Conservation (phyloP, 768 basidiomycete species). For the Candolleomyces eurysporus region DNA sequence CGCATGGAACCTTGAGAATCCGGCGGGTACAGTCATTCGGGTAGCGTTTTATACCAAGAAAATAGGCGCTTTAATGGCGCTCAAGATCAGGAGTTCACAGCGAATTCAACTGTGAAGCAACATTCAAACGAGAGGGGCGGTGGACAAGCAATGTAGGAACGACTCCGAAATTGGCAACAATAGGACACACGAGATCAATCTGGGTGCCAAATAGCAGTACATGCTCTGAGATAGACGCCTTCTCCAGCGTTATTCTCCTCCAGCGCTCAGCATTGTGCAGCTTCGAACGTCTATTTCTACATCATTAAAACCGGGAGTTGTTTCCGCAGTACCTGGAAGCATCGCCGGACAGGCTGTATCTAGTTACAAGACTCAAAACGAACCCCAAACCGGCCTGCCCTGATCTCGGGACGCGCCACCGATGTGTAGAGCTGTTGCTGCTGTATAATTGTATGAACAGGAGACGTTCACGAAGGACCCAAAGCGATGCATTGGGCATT, state of each 20-base stretch:
- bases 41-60: background rate
- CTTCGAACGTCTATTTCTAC: too few relatives aligned
- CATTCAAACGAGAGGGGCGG: background rate
- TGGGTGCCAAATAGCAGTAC: too few relatives aligned
- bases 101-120: background rate
- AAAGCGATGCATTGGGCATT: background rate
- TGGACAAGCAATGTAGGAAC: background rate
- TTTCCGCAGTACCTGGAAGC: too few relatives aligned
- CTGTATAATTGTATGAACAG: too few relatives aligned
- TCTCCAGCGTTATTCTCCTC: background rate
- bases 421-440: too few relatives aligned
- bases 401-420: too few relatives aligned
- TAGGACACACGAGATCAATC: too few relatives aligned
- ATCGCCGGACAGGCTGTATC: too few relatives aligned
- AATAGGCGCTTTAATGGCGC: background rate
- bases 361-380: too few relatives aligned
- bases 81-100: too few relatives aligned
- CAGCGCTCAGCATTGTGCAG: background rate
- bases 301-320: too few relatives aligned
- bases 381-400: too few relatives aligned
- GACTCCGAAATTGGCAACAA: background rate
- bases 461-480: background rate
- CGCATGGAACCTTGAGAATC: slow-evolving; percentile 30
- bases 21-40: slow-evolving; percentile 8
- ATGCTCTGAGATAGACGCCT: background rate